Evolutionary conservation across 2,329 filamentous ascomycete species (phyloP), one percentile per base, ranked within the genome.

Genomic region (Cercospora janseana): DNA sequence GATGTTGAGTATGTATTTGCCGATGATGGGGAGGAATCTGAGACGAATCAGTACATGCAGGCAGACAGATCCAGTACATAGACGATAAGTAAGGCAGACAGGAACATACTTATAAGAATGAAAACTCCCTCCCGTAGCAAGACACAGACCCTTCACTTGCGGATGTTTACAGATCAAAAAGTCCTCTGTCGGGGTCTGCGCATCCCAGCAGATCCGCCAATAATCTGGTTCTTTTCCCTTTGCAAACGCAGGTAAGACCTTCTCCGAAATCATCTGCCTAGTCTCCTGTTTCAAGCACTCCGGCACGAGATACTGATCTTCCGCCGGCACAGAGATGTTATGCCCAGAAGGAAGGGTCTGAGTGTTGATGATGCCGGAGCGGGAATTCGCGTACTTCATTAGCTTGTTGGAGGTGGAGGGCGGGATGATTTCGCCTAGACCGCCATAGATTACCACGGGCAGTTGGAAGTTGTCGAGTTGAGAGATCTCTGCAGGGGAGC

Each of bases 121-220:
- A 55, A 84, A 82, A 9, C 80, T 83, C 1, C 82, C 82, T 9
- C 79, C 81, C 0, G 78, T 79, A 0, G 81, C 82, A 18, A 86
- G 63, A 63, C 78, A 83, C 10, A 86, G 65, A 51, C 79, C 79
- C 63, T 63, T 15, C 61, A 77, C 58, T 7, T 80, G 72, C 2
- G 79, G 75, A 61, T 78, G 74, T 23, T 56, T 64, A 6, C 75
- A 75, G 58, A 85, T 77, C 46, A 85, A 70, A 59, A 81, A 82
- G 61, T 85, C 80, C 64, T 85, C 80, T 6, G 76, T 79, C 0
- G 80, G 79, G 2, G 80, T 82, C 28, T 81, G 76, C 26, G 78
- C 76, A 60, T 85, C 82, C 77, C 80, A 83, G 65, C 74, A 78
- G 1, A 78, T 62, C 5, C 75, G 70, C 68, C 71, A 60, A 47